These are phyloP conservation scores for Elymus sibiricus DNA, from an alignment of 176 grass and related monocot species.

Conservation along the genomic window DNA sequence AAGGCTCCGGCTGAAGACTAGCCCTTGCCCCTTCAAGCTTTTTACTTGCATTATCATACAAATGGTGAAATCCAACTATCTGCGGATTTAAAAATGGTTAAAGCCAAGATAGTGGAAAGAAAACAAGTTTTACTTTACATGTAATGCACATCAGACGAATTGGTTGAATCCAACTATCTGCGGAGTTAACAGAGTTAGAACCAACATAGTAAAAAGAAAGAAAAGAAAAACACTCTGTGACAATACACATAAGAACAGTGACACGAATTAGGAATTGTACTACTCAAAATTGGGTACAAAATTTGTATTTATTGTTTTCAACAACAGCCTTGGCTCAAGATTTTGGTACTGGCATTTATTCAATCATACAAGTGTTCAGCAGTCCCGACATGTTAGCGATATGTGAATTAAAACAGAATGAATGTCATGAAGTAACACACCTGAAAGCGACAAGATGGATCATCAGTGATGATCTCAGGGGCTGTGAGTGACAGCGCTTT, in stretches of 20 bases:
- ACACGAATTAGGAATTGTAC: not conserved
- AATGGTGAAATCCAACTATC: slow-evolving; percentile 58
- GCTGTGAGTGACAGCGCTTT: slow-evolving; percentile 44
- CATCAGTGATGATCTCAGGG: slow-evolving; percentile 62
- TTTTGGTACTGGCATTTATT: not conserved
- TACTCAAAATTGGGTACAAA: not conserved
- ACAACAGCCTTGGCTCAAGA: not conserved
- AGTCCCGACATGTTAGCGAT: not conserved
- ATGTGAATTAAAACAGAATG: not conserved
- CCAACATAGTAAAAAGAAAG: not conserved
- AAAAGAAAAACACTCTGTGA: not conserved
- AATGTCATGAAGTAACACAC: slow-evolving; percentile 19
- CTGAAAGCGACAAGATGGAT: slow-evolving; percentile 81
- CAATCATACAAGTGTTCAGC: not conserved
- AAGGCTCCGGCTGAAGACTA: slow-evolving; percentile 58
- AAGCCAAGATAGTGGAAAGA: not conserved
- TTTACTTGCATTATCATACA: slow-evolving; percentile 58
- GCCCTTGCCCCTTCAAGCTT: slow-evolving; percentile 45
- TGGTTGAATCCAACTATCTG: slow-evolving; percentile 56
- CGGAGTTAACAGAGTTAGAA: not conserved
- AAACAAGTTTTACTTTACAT: not conserved
- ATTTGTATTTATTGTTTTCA: not conserved
- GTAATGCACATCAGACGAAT: not conserved
- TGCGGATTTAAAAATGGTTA: slow-evolving; percentile 16
- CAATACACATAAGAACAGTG: not conserved